Conservation (phyloP, 2,329 filamentous ascomycete genomes). For the Cladosporium colombiae region DNA sequence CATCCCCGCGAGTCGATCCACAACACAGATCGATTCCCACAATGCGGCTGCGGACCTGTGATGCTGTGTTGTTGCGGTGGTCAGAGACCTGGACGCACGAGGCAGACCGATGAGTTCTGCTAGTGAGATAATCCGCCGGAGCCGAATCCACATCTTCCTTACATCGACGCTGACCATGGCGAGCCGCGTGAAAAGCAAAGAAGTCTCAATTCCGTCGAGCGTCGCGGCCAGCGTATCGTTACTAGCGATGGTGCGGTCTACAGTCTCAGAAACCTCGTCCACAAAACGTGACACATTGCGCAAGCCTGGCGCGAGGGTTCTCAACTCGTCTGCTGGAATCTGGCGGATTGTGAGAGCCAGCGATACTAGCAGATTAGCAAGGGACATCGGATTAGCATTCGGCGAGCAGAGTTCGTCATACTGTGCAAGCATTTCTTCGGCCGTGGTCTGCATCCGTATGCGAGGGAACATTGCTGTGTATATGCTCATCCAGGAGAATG, state of each 20-base stretch:
- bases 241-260: slow-evolving; percentile 34
- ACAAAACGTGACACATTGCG: slow-evolving; percentile 25
- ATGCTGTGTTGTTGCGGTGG: not conserved
- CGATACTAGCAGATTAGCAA: slow-evolving; percentile 34
- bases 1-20: slow-evolving; percentile 34
- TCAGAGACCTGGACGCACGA: slow-evolving; percentile 3
- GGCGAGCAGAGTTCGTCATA: slow-evolving; percentile 31
- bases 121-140: slow-evolving; percentile 42
- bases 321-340: slow-evolving; percentile 11
- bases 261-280: slow-evolving; percentile 30
- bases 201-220: slow-evolving; percentile 36
- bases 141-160: slow-evolving; percentile 39
- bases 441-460: slow-evolving; percentile 23
- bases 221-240: slow-evolving; percentile 38
- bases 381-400: slow-evolving; percentile 29
- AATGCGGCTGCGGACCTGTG: slow-evolving; percentile 30
- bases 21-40: slow-evolving; percentile 38
- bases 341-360: slow-evolving; percentile 36
- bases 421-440: slow-evolving; percentile 29
- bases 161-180: slow-evolving; percentile 39
- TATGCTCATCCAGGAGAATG: slow-evolving; percentile 29
- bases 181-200: slow-evolving; percentile 39
- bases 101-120: slow-evolving; percentile 41
- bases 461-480: slow-evolving; percentile 31
- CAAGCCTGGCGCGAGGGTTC: not conserved